Base-by-base conservation (phyloP, 257 asterid genomes). In the Nicotiana attenuata region DNA sequence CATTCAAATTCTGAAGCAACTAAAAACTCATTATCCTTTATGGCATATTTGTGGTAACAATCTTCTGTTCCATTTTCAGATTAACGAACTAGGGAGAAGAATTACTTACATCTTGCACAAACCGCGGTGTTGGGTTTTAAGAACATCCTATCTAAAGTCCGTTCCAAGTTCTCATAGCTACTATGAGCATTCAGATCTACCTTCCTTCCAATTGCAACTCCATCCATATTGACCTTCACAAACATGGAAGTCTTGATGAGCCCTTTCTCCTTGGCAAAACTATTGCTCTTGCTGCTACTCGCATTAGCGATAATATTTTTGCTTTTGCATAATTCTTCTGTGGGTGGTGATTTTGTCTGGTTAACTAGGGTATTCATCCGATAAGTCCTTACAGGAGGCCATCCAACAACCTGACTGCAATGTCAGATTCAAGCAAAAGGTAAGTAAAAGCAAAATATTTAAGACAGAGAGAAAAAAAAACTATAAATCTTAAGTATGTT, bases 211-310 rank as follows among this genome's bases (percentile, higher is more conserved):
- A 95, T 93, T 5, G 92, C 87, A 69, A 89, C 81, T 86, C 99
- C 97, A 79, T 95, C 99, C 98, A 91, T 90, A 87, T 90, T 90
- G 88, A 92, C 99, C 92, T 95, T 95, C 77, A 95, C 97, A 84
- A 91, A 95, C 26, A 89, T 83, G 60, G 97, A 89, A 26, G 84
- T 83, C 75, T 86, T 92, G 60, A 69, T 45, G 73, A 77, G 76
- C 65, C 87, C 87, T 67, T 82, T 84, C 77, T 77, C 88, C 87
- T 84, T 86, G 8, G 87, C 75, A 29, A 28, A 82, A 57, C 35
- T 85, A 82, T 82, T 81, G 77, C 71, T 87, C 82, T 83, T 80
- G 81, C 63, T 80, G 64, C 77, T 69, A 45, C 87, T 83, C 56
- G 67, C 83, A 13, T 85, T 86, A 60, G 68, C 56, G 9, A 52